These are phyloP conservation scores for Zygoascus bituminiphila DNA, from an alignment of 805 yeast species.

Conservation along the genomic window DNA sequence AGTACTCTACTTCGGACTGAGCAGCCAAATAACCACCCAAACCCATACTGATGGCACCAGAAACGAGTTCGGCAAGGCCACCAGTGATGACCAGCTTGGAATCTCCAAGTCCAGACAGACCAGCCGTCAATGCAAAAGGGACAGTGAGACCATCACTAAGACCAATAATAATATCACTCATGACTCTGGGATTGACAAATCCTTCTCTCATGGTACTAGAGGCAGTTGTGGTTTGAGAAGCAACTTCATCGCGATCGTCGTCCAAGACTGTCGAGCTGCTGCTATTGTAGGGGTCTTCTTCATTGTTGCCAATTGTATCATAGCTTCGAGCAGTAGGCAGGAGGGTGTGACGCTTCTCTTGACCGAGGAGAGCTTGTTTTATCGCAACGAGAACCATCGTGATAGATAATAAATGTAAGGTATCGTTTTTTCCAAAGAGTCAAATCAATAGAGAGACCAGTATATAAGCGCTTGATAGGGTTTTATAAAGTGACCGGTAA, in stretches of 20 bases:
- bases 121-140: slow-evolving; percentile 98
- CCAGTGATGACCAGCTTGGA: slow-evolving; percentile 90
- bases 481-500: no score
- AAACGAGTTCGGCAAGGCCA: slow-evolving; percentile 93
- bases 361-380: slow-evolving; percentile 24
- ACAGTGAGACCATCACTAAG: slow-evolving; percentile 93
- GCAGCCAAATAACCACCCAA: slow-evolving; percentile 96
- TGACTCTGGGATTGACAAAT: slow-evolving; percentile 62
- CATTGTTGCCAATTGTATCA: slow-evolving; percentile 16
- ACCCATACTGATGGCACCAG: slow-evolving; percentile 98
- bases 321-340: slow-evolving; percentile 23
- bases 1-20: slow-evolving; percentile 53
- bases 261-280: neutral
- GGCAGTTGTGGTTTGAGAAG: slow-evolving; percentile 13
- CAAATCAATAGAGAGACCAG: no score
- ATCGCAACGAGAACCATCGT: slow-evolving; percentile 27
- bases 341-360: slow-evolving; percentile 20
- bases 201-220: slow-evolving; percentile 12
- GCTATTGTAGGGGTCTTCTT: slow-evolving; percentile 4
- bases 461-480: no score
- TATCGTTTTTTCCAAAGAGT: neutral
- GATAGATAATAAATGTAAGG: neutral
- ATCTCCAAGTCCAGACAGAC: slow-evolving; percentile 83
- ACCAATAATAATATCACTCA: slow-evolving; percentile 90
- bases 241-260: slow-evolving; percentile 11